Evolutionary conservation across 2,329 filamentous ascomycete species (phyloP).

Genomic region (Botrytis byssoidea): DNA sequence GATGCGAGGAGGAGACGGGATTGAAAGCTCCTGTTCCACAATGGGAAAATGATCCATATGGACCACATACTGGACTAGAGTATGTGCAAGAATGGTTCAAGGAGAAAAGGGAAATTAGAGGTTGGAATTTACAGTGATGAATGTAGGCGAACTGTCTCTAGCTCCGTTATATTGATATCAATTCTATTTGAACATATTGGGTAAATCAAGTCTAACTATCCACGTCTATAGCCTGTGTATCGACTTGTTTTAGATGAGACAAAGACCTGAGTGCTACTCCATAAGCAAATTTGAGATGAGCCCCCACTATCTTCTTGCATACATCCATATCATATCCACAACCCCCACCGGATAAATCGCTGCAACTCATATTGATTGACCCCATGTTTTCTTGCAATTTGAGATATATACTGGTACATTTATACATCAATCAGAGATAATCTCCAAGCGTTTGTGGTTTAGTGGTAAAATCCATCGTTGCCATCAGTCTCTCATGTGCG

Average conservation of each 20-base stretch:
- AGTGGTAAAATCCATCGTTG: slow-evolving; percentile 27
- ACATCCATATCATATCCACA: neutral
- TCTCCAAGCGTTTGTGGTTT: slow-evolving; percentile 24
- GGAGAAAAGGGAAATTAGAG: slow-evolving; percentile 9
- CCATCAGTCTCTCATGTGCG: neutral
- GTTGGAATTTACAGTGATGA: neutral
- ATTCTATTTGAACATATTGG: neutral
- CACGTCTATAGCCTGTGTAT: neutral
- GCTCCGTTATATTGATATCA: neutral
- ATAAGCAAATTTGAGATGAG: neutral
- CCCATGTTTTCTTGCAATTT: rapidly evolving
- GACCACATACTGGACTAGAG: slow-evolving; percentile 5
- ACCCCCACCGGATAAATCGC: neutral
- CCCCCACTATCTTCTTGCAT: neutral
- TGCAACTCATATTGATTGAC: neutral
- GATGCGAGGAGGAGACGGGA: slow-evolving; percentile 10
- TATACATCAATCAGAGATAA: no score
- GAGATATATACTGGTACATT: no score
- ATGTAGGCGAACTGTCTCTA: neutral
- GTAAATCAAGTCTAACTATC: neutral
- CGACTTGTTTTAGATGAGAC: neutral
- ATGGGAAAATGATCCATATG: slow-evolving; percentile 16
- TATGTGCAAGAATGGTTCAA: slow-evolving; percentile 13
- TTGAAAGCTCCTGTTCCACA: slow-evolving; percentile 12
- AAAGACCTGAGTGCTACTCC: neutral